These are phyloP conservation scores for Fusarium penzigii DNA, from an alignment of 2,329 filamentous ascomycete genomes.

Conservation along the genomic window DNA sequence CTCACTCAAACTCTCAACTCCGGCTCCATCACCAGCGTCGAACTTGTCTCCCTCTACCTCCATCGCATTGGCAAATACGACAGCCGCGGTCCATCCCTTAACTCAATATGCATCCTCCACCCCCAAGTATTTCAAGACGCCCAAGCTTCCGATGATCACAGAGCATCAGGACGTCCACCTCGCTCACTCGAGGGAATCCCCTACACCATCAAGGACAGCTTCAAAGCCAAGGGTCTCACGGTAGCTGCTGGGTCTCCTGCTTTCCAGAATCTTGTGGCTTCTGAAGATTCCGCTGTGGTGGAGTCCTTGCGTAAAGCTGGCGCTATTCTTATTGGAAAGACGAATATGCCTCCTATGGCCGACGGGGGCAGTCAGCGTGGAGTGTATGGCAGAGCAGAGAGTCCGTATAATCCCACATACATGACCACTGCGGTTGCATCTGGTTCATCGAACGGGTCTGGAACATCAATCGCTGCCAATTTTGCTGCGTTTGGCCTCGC, in stretches of 20 bases:
- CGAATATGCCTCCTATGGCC: conserved; percentile 61
- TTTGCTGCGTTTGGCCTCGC: conserved; percentile 56
- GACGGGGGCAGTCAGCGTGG: conserved; percentile 60
- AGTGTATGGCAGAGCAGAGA: conserved; percentile 56
- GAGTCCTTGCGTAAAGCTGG: conserved; percentile 42
- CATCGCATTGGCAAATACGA: conserved; percentile 30
- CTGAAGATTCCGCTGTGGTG: conserved; percentile 54
- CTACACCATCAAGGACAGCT: conserved; percentile 59
- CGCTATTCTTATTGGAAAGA: conserved; percentile 44
- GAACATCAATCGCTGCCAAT: conserved; percentile 49
- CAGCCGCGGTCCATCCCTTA: conserved; percentile 24
- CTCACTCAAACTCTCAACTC: conserved; percentile 20
- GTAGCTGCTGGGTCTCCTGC: conserved; percentile 57
- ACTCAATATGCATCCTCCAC: conserved; percentile 32
- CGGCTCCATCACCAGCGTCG: conserved; percentile 24
- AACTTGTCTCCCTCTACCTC: conserved; percentile 30
- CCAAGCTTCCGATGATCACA: conserved; percentile 28
- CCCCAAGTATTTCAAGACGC: conserved; percentile 28
- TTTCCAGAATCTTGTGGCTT: conserved; percentile 49
- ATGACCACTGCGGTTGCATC: conserved; percentile 56
- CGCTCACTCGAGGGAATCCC: conserved; percentile 54
- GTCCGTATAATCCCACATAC: conserved; percentile 55
- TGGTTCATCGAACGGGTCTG: conserved; percentile 59
- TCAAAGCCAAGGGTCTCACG: conserved; percentile 54
- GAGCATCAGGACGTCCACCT: conserved; percentile 17